Percentiles rank a stretch among this genome's conserved stretches.
These are phyloP conservation scores for Ceratocystis harringtonii DNA, from an alignment of 2,329 filamentous ascomycete genomes.

Conservation along the genomic window DNA sequence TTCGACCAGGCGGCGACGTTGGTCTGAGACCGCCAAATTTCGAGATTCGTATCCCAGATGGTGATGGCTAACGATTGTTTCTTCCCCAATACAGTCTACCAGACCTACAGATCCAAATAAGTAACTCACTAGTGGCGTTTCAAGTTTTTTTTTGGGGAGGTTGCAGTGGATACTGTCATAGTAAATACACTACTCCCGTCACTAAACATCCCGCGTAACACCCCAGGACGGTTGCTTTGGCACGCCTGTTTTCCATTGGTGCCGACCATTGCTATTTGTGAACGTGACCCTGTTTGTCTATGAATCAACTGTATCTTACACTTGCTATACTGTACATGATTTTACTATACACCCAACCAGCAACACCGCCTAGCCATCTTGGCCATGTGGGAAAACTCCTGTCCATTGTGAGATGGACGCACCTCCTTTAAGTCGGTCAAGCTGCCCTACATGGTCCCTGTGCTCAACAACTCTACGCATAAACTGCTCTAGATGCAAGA, in stretches of 20 bases:
- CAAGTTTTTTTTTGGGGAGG: background rate
- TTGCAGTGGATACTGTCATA: conserved; percentile 4
- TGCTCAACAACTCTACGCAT: conserved; percentile 20
- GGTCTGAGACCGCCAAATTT: background rate
- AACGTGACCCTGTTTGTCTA: background rate
- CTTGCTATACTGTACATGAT: conserved; percentile 5
- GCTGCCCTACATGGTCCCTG: conserved; percentile 1
- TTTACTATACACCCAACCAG: background rate
- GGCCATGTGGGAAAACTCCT: background rate
- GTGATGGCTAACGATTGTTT: background rate
- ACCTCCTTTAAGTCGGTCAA: background rate
- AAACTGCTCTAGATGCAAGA: conserved; percentile 31
- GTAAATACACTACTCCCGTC: conserved; percentile 1
- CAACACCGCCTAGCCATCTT: background rate
- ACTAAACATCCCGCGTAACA: background rate
- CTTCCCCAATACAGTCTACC: conserved; percentile 30
- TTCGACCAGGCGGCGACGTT: background rate
- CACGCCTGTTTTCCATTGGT: background rate
- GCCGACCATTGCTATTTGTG: background rate
- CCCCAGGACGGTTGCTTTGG: too few species aligned
- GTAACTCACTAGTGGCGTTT: background rate
- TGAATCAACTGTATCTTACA: conserved; percentile 5
- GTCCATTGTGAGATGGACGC: conserved; percentile 13
- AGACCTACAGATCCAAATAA: conserved; percentile 32
- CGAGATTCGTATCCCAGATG: background rate